A percentile compares a stretch with the other conserved stretches of the same genome.
These are phyloP conservation scores for Amphirosellinia nigrospora DNA, from an alignment of 495 filamentous ascomycete species.

Conservation along the genomic window DNA sequence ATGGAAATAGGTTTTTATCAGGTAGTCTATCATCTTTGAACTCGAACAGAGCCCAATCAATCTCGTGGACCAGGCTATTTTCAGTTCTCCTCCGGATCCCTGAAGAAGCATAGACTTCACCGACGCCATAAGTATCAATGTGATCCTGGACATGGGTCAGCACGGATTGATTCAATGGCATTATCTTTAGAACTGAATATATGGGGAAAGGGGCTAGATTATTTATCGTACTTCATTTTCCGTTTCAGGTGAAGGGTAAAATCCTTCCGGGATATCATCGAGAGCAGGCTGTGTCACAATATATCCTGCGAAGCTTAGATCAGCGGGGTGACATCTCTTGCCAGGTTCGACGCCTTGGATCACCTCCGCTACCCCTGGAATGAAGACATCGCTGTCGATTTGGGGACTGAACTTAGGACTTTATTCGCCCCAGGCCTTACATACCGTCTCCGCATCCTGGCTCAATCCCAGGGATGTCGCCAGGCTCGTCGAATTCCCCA, in stretches of 20 bases:
- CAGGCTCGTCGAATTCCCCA: conserved; percentile 61
- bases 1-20: conserved; percentile 66
- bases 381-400: conserved; percentile 3
- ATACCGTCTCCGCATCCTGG: conserved; percentile 71
- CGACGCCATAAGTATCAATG: conserved; percentile 74
- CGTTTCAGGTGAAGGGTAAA: conserved; percentile 65
- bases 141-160: conserved; percentile 58
- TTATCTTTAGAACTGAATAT: neutral
- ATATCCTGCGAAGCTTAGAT: conserved; percentile 42
- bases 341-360: conserved; percentile 15
- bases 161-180: conserved; percentile 31
- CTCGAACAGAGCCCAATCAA: conserved; percentile 94
- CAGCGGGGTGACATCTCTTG: conserved; percentile 19
- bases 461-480: conserved; percentile 83
- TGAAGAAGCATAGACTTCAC: conserved; percentile 86
- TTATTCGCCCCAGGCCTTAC: conserved; percentile 23
- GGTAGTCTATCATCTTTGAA: conserved; percentile 74
- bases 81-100: conserved; percentile 74
- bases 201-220: neutral
- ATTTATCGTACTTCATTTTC: conserved; percentile 46
- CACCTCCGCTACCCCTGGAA: conserved; percentile 20
- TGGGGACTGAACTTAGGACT: neutral
- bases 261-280: conserved; percentile 81
- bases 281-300: conserved; percentile 87
- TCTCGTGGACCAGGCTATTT: conserved; percentile 78